Conservation (phyloP, 192 early-diverging fungal species). For the Coemansia sp. region DNA sequence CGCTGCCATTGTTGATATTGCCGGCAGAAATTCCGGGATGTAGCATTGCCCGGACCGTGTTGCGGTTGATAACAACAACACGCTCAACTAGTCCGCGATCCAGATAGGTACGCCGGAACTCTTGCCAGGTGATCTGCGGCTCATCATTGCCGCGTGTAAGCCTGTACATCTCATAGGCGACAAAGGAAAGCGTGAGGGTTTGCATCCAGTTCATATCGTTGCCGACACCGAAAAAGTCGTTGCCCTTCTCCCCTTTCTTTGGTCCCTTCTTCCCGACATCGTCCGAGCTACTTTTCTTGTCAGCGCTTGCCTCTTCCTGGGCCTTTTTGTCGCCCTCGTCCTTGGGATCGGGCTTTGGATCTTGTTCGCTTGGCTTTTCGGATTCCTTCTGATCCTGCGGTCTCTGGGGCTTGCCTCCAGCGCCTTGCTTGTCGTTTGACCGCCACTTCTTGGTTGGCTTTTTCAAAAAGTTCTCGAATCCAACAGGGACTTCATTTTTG, state of each 20-base stretch:
- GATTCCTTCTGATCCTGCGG: constrained; percentile 6
- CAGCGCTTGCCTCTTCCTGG: constrained; percentile 17
- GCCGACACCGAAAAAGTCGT: constrained; percentile 33
- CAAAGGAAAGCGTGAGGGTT: constrained; percentile 10
- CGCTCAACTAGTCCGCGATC: constrained; percentile 92
- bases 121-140: constrained; percentile 87
- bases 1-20: not conserved
- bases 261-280: constrained; percentile 33
- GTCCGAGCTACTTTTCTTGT: constrained; percentile 17
- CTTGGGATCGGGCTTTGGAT: constrained; percentile 19
- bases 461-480: constrained; percentile 75
- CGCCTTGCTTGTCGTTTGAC: constrained; percentile 31
- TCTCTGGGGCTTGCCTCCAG: constrained; percentile 23
- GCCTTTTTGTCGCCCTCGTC: constrained; percentile 9
- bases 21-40: constrained; percentile 9
- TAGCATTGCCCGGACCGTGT: constrained; percentile 79
- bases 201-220: constrained; percentile 43
- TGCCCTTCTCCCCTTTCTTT: constrained; percentile 39
- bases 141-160: constrained; percentile 16
- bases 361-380: constrained; percentile 11
- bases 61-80: constrained; percentile 87
- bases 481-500: constrained; percentile 60
- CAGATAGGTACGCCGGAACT: constrained; percentile 85
- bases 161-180: constrained; percentile 23
- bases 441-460: constrained; percentile 40